Percentiles rank a stretch among this genome's conserved stretches.
Conservation (phyloP, 2,329 filamentous ascomycete genomes). For the Colletotrichum cuscutae region DNA sequence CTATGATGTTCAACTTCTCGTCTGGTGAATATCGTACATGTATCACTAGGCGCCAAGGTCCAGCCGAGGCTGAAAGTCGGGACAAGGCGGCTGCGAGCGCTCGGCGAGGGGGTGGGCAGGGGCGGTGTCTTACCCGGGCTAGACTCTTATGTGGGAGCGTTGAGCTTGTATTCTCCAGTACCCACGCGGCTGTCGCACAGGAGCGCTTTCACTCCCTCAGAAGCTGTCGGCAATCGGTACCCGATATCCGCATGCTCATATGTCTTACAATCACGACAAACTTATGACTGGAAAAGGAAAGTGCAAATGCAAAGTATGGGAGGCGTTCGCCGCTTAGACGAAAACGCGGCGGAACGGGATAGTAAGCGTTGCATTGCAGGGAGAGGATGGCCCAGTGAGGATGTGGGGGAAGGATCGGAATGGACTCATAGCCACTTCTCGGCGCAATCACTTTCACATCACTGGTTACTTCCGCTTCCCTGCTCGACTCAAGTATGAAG, state of each 20-base stretch:
- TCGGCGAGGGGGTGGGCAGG: too few relatives aligned
- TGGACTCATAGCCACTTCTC: neutral
- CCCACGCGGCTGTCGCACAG: neutral
- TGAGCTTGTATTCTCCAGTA: neutral
- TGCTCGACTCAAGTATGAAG: neutral
- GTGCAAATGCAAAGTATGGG: neutral
- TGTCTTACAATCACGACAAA: neutral
- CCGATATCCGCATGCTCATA: neutral
- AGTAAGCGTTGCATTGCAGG: neutral
- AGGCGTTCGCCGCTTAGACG: neutral
- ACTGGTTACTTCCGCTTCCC: neutral
- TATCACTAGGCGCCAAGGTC: neutral
- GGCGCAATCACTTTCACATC: constrained; percentile 46
- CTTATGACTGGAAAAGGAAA: neutral
- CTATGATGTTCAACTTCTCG: neutral
- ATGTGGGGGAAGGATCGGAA: neutral
- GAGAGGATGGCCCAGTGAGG: neutral
- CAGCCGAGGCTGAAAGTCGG: neutral
- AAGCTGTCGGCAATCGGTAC: neutral
- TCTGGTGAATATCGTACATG: neutral
- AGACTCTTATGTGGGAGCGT: neutral
- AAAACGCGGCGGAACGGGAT: neutral
- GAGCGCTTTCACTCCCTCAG: neutral
- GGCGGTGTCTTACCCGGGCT: neutral
- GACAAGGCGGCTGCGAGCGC: neutral